These are phyloP conservation scores for Erysimum cheiranthoides DNA, from an alignment of 345 rosid genomes.

Conservation along the genomic window DNA sequence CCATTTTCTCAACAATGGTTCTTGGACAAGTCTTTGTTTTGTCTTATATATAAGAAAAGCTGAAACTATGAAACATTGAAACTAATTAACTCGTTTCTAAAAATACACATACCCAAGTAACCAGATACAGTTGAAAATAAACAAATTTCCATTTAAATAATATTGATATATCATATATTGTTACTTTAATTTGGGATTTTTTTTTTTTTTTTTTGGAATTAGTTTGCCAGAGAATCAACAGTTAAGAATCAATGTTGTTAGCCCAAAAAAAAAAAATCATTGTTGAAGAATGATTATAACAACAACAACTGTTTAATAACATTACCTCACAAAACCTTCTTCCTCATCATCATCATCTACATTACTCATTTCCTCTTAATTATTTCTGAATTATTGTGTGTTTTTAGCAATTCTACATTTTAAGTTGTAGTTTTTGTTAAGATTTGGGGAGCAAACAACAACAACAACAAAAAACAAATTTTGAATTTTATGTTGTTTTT, in stretches of 20 bases:
- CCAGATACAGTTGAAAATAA: conserved; percentile 14
- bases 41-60: conserved; percentile 15
- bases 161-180: neutral
- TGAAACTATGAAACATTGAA: neutral
- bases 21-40: neutral
- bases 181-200: neutral
- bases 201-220: neutral
- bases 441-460: too few species aligned
- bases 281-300: neutral
- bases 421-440: too few species aligned
- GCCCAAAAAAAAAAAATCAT: too few species aligned
- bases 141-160: conserved; percentile 1
- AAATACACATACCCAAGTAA: conserved; percentile 7
- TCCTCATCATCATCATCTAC: neutral
- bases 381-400: neutral
- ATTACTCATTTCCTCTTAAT: neutral
- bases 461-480: too few species aligned
- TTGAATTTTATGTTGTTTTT: too few species aligned
- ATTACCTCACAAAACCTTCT: neutral
- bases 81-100: conserved; percentile 27
- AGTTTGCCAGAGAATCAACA: neutral
- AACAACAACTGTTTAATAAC: neutral
- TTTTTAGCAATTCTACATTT: neutral
- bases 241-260: neutral
- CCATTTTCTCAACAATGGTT: conserved; percentile 24